Base-by-base conservation (phyloP, 495 filamentous ascomycete species). In the Trichocladium antarcticum region DNA sequence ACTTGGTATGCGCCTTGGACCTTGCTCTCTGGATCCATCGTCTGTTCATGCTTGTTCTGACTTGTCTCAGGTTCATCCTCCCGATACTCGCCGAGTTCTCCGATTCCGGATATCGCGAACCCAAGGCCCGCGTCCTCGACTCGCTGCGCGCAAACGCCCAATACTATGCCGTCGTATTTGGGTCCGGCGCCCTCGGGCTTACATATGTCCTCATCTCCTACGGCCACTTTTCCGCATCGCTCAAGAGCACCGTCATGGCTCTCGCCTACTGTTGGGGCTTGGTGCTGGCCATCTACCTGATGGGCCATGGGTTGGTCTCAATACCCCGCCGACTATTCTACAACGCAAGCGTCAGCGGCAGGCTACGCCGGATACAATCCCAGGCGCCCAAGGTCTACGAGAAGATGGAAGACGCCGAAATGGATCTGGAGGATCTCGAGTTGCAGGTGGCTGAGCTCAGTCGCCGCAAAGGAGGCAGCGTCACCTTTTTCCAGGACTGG, bases 221-320 rank as follows among this genome's bases (percentile, higher is more conserved):
- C 56, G 87, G 87, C 1, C 54, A 58, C 43, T 69, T 70, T 6
- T 70, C 68, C 32, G 61, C 54, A 9, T 70, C 72, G 19, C 78
- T 96, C 44, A 92, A 94, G 69, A 82, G 79, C 37, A 69, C 94
- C 22, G 74, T 92, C 53, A 92, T 98, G 81, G 92, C 92, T 19
- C 70, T 96, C 45, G 89, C 88, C 28, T 96, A 98, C 66, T 83
- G 86, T 54, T 97, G 89, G 84, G 87, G 88, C 52, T 72, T 98
- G 55, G 69, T 87, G 3, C 71, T 96, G 47, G 92, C 88, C 14
- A 95, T 97, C 48, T 95, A 90, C 59, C 74, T 98, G 17, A 96
- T 98, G 92, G 92, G 92, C 6, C 89, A 98, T 57, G 92, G 92
- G 9, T 71, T 97, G 32, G 92, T 98, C 36, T 83, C 92, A 11